phyloP scores from a whole-genome alignment of 2,329 filamentous ascomycete genomes.

The Colletotrichum somersetense region DNA sequence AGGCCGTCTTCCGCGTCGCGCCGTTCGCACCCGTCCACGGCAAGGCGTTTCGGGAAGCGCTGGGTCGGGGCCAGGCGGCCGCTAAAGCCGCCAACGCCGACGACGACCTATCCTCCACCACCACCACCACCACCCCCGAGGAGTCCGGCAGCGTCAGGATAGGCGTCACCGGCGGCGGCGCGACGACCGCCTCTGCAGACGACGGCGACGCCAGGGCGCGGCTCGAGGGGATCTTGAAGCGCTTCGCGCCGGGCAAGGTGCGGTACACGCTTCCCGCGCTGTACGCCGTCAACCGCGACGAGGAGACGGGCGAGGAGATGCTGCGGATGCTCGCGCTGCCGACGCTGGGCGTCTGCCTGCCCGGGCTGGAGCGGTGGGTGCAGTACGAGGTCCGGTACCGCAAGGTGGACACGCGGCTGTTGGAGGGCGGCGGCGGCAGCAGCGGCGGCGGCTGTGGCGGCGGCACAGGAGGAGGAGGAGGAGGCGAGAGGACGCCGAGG shows the following conservation, averaged over 20 bases:
- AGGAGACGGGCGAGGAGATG: slow-evolving; percentile 41
- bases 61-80: slow-evolving; percentile 46
- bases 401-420: slow-evolving; percentile 58
- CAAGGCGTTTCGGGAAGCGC: slow-evolving; percentile 61
- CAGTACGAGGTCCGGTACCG: slow-evolving; percentile 64
- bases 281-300: slow-evolving; percentile 57
- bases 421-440: slow-evolving; percentile 44
- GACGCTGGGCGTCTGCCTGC: slow-evolving; percentile 62
- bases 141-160: background rate
- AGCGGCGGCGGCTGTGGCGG: background rate
- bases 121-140: too few species aligned
- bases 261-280: slow-evolving; percentile 68
- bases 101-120: fast-evolving
- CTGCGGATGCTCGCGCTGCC: slow-evolving; percentile 65
- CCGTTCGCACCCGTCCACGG: slow-evolving; percentile 60
- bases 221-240: slow-evolving; percentile 60
- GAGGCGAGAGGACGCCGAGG: background rate
- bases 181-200: too few species aligned
- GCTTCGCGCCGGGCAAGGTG: slow-evolving; percentile 66
- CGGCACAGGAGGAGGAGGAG: too few species aligned
- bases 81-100: too few species aligned
- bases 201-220: slow-evolving; percentile 45
- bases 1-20: slow-evolving; percentile 57
- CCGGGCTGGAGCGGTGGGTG: slow-evolving; percentile 62
- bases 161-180: background rate